Evolutionary conservation across 139 green algal genomes (phyloP), one percentile per base, ranked within the genome.

Genomic region (Nannochloris sp.): DNA sequence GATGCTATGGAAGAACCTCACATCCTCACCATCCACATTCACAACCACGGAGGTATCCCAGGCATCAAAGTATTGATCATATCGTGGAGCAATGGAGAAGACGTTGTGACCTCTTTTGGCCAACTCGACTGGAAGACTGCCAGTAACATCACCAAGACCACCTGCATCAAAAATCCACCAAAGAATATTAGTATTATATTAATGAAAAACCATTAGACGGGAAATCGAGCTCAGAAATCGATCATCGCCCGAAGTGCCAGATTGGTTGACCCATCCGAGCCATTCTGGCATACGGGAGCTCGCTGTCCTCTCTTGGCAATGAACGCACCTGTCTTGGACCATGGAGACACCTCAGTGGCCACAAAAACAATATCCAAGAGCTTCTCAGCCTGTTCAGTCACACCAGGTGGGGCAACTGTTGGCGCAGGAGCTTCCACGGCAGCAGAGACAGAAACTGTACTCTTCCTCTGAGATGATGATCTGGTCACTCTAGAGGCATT

Each of bases 1-100:
- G 64, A 91, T 83, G 25, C 82, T 83, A 83, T 99, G 93, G 83
- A 99, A 99, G 79, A 85, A 99, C n/a, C 93, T 78, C 5, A 98
- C 88, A 18, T 75, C 48, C 78, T 96, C 82, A 44, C 90, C 91
- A 58, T 88, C 75, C 3, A 96, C 74, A 51, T 92, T 83, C 46
- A 87, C 43, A 4, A 61, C 60, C 18, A 94, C 77, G 54, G 64
- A 81, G 1, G 92, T 98, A 73, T 99, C 93, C 93, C 93, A 99
- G 43, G 85, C 87, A 59, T 97, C 93, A 8, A 63, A 70, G 73
- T 97, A 97, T 81, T 99, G 92, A 72, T 98, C 92, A 70, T 96
- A 96, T 79, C 89, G 76, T 14, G 93, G 93, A 0, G 93, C 77
- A 53, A 98, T 88, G 29, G 87, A 90, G 68, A 97, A 91, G 11